phyloP scores from a whole-genome alignment of 2,329 filamentous ascomycete genomes.

The Diaporthe vexans region DNA sequence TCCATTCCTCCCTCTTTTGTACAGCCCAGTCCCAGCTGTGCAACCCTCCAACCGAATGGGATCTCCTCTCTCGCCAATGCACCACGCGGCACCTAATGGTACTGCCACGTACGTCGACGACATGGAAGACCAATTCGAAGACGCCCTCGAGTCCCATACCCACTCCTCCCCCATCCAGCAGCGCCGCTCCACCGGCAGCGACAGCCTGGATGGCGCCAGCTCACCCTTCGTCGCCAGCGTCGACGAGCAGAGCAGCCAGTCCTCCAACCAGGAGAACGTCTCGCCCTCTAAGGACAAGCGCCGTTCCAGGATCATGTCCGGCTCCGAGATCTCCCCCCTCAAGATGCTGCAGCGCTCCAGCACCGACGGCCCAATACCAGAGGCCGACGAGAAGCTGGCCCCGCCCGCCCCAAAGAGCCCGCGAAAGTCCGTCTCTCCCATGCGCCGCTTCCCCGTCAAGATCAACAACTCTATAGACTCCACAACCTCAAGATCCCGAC shows the following conservation, averaged over 20 bases:
- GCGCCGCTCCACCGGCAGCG: conserved; percentile 37
- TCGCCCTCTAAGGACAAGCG: conserved; percentile 62
- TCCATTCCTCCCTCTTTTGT: neutral
- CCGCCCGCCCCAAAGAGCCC: conserved; percentile 58
- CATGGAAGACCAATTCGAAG: conserved; percentile 37
- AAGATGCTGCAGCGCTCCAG: conserved; percentile 62
- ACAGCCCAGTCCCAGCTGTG: conserved; percentile 23
- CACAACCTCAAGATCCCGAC: conserved; percentile 38
- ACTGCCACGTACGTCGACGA: conserved; percentile 27
- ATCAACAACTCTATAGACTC: conserved; percentile 59
- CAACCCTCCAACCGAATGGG: conserved; percentile 24
- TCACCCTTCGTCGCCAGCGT: conserved; percentile 51
- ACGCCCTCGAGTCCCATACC: conserved; percentile 35
- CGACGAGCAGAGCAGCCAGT: conserved; percentile 49
- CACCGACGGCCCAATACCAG: conserved; percentile 47
- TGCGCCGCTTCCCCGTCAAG: conserved; percentile 74
- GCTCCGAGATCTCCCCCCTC: conserved; percentile 69
- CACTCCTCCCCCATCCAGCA: conserved; percentile 42
- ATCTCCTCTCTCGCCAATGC: conserved; percentile 40
- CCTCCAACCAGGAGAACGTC: conserved; percentile 60
- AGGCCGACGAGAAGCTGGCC: conserved; percentile 49
- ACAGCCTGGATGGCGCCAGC: conserved; percentile 47
- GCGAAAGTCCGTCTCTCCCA: conserved; percentile 62
- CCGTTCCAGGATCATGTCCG: conserved; percentile 69
- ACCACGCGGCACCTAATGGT: conserved; percentile 36